Conservation (phyloP, 169 alveolate species). For the Eimeria sp. region DNA sequence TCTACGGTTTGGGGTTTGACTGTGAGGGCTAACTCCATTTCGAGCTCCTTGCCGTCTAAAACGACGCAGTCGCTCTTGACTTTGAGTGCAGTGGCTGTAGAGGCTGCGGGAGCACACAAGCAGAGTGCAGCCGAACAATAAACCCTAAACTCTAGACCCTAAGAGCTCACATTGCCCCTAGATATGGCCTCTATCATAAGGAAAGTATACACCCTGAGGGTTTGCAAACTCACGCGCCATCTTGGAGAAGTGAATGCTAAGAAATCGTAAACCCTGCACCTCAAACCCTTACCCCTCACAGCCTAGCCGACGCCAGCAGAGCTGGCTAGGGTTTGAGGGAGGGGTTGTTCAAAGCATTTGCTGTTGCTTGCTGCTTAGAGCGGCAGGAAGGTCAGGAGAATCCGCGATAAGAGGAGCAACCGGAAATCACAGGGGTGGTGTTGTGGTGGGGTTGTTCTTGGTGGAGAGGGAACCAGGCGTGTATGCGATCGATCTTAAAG, state of each 20-base stretch:
- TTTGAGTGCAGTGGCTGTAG: conserved; percentile 8
- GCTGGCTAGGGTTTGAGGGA: conserved; percentile 17
- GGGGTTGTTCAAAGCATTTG: neutral
- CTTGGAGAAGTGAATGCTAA: neutral
- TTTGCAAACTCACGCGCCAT: conserved; percentile 4
- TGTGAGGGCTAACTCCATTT: neutral
- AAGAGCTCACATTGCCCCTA: neutral
- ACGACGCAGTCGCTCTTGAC: conserved; percentile 35
- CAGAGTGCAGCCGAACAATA: neutral
- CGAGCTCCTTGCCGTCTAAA: conserved; percentile 30
- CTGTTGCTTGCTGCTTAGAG: neutral
- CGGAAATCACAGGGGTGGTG: neutral
- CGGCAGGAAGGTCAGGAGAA: neutral
- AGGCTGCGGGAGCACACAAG: neutral
- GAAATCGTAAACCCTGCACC: neutral
- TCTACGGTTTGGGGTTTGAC: neutral
- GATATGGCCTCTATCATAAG: neutral
- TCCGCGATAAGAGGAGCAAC: neutral
- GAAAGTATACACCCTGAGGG: neutral
- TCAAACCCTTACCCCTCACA: neutral
- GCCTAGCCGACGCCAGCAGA: neutral
- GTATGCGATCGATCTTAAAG: neutral
- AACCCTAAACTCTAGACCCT: neutral
- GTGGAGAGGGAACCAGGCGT: neutral
- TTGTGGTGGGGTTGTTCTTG: conserved; percentile 21